Evolutionary conservation across 306 rosid genomes (phyloP).

Genomic region (Fragaria nilgerrensis): DNA sequence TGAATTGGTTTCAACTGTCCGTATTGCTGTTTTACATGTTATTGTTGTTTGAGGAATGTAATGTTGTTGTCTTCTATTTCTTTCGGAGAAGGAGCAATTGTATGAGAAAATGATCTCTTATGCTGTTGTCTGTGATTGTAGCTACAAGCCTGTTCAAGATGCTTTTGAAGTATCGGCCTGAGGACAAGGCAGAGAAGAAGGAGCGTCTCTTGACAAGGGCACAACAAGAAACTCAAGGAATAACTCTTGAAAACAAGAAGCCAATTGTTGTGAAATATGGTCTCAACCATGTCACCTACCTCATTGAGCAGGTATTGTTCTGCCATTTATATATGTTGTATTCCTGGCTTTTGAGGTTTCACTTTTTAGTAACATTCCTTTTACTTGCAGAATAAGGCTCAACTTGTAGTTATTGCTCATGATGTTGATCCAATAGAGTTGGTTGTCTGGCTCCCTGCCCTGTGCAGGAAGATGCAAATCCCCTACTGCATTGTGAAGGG

Average conservation of each 20-base stretch:
- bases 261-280: slow-evolving; percentile 74
- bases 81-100: neutral
- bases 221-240: slow-evolving; percentile 68
- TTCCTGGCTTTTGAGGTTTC: neutral
- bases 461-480: slow-evolving; percentile 87
- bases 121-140: slow-evolving; percentile 9
- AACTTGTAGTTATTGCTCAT: slow-evolving; percentile 75
- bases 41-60: neutral
- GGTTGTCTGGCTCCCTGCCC: slow-evolving; percentile 85
- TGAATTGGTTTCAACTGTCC: neutral
- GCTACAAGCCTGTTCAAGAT: slow-evolving; percentile 73
- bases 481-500: slow-evolving; percentile 90
- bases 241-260: slow-evolving; percentile 58
- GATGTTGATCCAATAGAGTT: slow-evolving; percentile 79
- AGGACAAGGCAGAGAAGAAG: slow-evolving; percentile 71
- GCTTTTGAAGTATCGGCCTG: slow-evolving; percentile 73
- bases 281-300: slow-evolving; percentile 77
- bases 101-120: neutral
- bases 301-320: slow-evolving; percentile 60
- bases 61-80: too few relatives aligned
- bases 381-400: slow-evolving; percentile 58
- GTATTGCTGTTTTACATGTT: neutral
- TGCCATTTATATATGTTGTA: neutral
- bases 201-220: slow-evolving; percentile 72
- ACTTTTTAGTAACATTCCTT: neutral